These are phyloP conservation scores for Drechslerella dactyloides DNA, from an alignment of 2,329 filamentous ascomycete species.

Conservation along the genomic window DNA sequence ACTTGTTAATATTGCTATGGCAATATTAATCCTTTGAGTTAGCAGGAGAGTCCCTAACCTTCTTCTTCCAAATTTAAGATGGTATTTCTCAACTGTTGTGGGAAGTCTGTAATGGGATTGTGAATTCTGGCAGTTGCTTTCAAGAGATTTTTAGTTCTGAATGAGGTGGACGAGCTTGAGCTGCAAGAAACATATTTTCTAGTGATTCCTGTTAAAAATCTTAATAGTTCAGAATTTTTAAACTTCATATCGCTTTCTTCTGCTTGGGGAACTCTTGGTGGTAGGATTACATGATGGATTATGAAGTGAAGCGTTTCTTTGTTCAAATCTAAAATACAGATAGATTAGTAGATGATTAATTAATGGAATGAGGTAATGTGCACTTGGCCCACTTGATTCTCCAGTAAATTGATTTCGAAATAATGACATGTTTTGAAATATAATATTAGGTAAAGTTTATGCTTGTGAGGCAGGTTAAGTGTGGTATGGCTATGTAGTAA, in stretches of 20 bases:
- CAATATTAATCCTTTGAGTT: background rate
- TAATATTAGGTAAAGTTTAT: too few relatives aligned
- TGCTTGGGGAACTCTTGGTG: constrained; percentile 29
- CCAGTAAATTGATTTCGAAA: too few relatives aligned
- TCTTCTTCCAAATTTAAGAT: background rate
- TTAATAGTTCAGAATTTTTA: background rate
- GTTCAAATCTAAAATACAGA: background rate
- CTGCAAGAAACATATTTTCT: background rate
- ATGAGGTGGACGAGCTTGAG: background rate
- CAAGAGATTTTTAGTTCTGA: background rate
- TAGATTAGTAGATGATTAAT: too few relatives aligned
- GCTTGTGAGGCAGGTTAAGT: too few relatives aligned
- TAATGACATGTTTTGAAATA: too few relatives aligned
- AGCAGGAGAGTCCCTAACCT: constrained; percentile 12
- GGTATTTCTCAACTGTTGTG: background rate
- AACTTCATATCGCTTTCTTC: background rate
- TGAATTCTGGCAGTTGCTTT: constrained; percentile 7
- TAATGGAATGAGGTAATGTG: too few relatives aligned
- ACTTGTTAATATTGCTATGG: background rate
- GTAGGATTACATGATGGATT: constrained; percentile 28
- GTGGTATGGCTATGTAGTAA: too few relatives aligned
- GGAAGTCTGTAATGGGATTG: background rate
- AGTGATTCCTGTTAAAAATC: constrained; percentile 12
- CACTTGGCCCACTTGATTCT: too few relatives aligned
- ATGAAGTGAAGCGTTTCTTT: constrained; percentile 11